Evolutionary conservation across 179 eudicot species (phyloP).

Genomic region (Camellia oleifera): DNA sequence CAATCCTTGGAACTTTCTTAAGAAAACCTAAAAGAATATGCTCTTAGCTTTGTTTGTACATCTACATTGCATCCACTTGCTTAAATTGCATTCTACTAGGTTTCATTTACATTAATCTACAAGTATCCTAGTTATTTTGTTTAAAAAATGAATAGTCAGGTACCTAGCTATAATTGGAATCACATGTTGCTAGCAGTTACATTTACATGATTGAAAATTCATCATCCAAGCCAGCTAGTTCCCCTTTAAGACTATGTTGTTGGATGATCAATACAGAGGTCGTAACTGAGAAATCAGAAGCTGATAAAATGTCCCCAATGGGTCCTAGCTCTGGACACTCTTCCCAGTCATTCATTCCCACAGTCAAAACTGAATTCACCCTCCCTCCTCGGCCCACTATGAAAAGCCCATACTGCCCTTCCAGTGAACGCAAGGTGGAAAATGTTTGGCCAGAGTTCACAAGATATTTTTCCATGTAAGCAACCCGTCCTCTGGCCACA

Average conservation of each 20-base stretch:
- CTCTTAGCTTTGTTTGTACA: neutral
- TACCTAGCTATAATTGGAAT: neutral
- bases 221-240: slow-evolving; percentile 62
- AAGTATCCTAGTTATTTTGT: neutral
- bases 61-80: neutral
- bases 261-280: slow-evolving; percentile 83
- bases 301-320: slow-evolving; percentile 76
- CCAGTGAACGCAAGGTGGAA: slow-evolving; percentile 61
- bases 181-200: neutral
- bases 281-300: slow-evolving; percentile 65
- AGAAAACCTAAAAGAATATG: neutral
- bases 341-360: slow-evolving; percentile 97
- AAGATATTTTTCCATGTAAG: slow-evolving; percentile 81
- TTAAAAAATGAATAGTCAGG: neutral
- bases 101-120: neutral
- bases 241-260: slow-evolving; percentile 70
- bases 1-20: neutral
- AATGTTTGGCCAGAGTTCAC: slow-evolving; percentile 78
- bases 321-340: slow-evolving; percentile 96
- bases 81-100: neutral
- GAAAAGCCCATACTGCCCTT: slow-evolving; percentile 73
- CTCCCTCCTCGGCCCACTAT: slow-evolving; percentile 88
- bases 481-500: slow-evolving; percentile 75
- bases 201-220: slow-evolving; percentile 69
- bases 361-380: slow-evolving; percentile 71